Evolutionary conservation across 1,139 yeast genomes (phyloP), one percentile per base, ranked within the genome.

Genomic region (Arxiozyma bovina): DNA sequence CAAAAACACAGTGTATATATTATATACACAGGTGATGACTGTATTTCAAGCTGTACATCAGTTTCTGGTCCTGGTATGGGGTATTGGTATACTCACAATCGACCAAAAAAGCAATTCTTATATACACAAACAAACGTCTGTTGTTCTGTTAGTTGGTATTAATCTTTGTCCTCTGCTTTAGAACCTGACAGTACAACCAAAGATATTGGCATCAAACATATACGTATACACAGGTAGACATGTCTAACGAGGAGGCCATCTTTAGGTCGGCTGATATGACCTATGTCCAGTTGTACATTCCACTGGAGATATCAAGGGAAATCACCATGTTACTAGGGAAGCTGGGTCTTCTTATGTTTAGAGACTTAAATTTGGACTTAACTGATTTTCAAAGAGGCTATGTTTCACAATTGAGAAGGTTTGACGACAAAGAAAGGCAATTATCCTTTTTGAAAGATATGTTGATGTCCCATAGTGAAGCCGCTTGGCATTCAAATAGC

Each of bases 231-330:
- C n/a, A 25, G 47, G 25, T 25, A 25, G 21, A 8, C 3, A 46
- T 46, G 49, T 34, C 49, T 21, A 46, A 34, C 41, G 64, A 64
- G 51, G 69, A 64, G 54, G 64, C 68, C 23, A 63, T 65, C 9
- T 63, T 53, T 56, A 63, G 67, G 64, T 85, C 93, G 52, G 93
- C 93, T 79, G 87, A 82, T 63, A 85, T 85, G 93, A 80, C 88
- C 23, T 78, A 84, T 69, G 80, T 85, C 48, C 88, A 85, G 66
- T 71, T 86, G 62, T 85, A 84, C 65, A 82, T 85, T 53, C 90
- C 91, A 2, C 75, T 83, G 27, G 94, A 86, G 69, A 79, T 81
- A 25, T 74, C 86, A 2, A 74, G 93, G 61, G 88, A 83, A 56
- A 76, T 84, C 17, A 77, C 84, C 49, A 80, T 83, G 64, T 74